These are phyloP conservation scores for Xanthoconium separans DNA, from an alignment of 1,284 basidiomycete genomes.

Conservation along the genomic window DNA sequence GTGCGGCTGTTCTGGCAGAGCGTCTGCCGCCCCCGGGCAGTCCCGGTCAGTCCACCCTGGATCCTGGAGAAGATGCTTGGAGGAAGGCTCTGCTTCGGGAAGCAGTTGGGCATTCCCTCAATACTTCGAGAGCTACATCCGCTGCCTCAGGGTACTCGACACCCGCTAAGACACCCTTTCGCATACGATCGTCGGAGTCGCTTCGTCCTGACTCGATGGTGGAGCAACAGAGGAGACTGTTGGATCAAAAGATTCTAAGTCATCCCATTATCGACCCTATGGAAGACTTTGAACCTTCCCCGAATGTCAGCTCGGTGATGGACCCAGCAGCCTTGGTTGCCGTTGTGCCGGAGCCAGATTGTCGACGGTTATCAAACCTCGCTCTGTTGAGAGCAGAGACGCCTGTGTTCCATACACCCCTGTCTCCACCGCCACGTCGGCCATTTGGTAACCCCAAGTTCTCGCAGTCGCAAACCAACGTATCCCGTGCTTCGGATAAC, in stretches of 20 bases:
- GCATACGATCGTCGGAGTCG: constrained; percentile 36
- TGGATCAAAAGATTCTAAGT: constrained; percentile 29
- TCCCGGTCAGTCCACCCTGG: constrained; percentile 56
- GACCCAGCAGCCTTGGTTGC: constrained; percentile 13
- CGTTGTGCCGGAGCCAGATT: constrained; percentile 23
- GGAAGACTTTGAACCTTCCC: constrained; percentile 24
- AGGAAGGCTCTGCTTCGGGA: constrained; percentile 66
- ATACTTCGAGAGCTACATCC: constrained; percentile 44
- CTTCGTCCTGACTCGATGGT: constrained; percentile 31
- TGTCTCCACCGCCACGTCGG: constrained; percentile 62
- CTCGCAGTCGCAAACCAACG: constrained; percentile 56
- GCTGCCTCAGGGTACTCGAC: constrained; percentile 29
- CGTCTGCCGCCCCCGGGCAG: constrained; percentile 62
- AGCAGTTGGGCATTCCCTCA: constrained; percentile 72
- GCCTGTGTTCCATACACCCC: constrained; percentile 53
- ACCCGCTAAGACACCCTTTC: constrained; percentile 32
- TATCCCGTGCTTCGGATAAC: constrained; percentile 26
- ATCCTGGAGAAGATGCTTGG: constrained; percentile 62
- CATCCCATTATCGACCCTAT: constrained; percentile 32
- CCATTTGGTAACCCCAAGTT: constrained; percentile 46
- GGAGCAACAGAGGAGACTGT: constrained; percentile 27
- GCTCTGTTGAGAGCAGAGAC: constrained; percentile 49
- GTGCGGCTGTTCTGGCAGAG: constrained; percentile 70
- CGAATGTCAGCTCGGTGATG: constrained; percentile 4
- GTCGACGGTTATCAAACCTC: constrained; percentile 31